Conservation (phyloP, 1,139 yeast species). For the Saccharomycopsis phalli region DNA sequence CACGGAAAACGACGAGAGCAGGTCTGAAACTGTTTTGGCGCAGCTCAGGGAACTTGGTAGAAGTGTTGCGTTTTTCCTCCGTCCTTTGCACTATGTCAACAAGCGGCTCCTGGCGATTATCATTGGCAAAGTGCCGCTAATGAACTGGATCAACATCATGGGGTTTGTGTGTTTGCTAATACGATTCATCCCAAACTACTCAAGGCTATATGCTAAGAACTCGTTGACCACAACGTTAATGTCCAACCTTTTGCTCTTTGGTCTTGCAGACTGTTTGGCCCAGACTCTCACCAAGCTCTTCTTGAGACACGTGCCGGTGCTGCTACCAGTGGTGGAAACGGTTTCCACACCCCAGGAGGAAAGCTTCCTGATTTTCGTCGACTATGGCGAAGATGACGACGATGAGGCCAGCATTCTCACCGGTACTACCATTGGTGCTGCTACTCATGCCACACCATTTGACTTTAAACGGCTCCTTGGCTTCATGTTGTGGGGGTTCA, state of each 20-base stretch:
- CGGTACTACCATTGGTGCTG: constrained; percentile 28
- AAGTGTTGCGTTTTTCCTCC: background rate
- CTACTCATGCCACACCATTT: constrained; percentile 36
- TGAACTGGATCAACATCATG: constrained; percentile 45
- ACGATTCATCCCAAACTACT: constrained; percentile 49
- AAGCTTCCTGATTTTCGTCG: constrained; percentile 26
- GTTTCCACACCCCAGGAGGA: constrained; percentile 16
- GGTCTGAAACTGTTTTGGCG: background rate
- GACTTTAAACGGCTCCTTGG: constrained; percentile 66
- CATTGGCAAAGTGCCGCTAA: constrained; percentile 32
- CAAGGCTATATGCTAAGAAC: constrained; percentile 53
- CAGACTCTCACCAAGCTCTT: constrained; percentile 48
- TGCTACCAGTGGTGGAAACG: background rate
- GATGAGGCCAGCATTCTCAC: constrained; percentile 26
- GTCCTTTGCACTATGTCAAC: constrained; percentile 4
- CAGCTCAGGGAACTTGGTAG: background rate
- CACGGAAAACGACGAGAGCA: background rate
- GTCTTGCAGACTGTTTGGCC: constrained; percentile 84
- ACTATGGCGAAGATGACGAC: constrained; percentile 28
- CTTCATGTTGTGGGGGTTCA: constrained; percentile 81
- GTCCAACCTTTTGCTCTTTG: constrained; percentile 76
- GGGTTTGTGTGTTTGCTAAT: constrained; percentile 42
- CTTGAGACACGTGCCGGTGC: background rate
- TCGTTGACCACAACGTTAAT: constrained; percentile 71
- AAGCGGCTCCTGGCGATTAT: constrained; percentile 22